These are phyloP conservation scores for Cutaneotrichosporon mucoides DNA, from an alignment of 1,284 basidiomycete species.

Conservation along the genomic window DNA sequence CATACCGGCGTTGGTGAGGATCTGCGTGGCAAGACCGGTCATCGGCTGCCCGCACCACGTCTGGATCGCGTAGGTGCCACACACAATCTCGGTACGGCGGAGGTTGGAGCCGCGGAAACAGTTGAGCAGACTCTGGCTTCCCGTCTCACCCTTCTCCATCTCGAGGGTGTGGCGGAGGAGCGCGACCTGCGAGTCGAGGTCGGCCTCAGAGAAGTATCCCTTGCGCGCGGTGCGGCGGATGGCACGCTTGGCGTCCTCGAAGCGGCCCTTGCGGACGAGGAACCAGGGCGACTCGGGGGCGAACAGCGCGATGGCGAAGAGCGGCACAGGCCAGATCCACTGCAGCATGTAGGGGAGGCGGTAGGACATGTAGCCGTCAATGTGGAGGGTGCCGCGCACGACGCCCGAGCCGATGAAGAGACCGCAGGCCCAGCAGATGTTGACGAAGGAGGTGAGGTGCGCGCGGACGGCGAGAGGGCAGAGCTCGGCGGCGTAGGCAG, in stretches of 20 bases:
- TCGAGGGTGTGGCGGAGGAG: constrained; percentile 31
- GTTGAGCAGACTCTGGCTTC: constrained; percentile 48
- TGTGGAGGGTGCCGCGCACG: constrained; percentile 37
- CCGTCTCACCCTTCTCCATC: constrained; percentile 24
- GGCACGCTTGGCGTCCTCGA: constrained; percentile 43
- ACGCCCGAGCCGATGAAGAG: constrained; percentile 48
- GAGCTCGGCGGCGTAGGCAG: constrained; percentile 52
- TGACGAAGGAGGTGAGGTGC: constrained; percentile 51
- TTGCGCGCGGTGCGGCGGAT: constrained; percentile 39
- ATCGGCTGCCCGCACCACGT: constrained; percentile 7
- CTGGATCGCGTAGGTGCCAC: constrained; percentile 6
- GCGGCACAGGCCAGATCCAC: constrained; percentile 24
- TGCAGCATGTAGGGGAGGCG: constrained; percentile 22
- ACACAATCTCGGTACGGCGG: constrained; percentile 51
- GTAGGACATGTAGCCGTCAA: constrained; percentile 18
- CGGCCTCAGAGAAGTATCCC: constrained; percentile 24
- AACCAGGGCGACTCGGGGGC: constrained; percentile 22
- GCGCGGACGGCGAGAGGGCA: constrained; percentile 52
- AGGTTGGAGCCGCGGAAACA: constrained; percentile 49
- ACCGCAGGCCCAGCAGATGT: constrained; percentile 51
- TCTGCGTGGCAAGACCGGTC: constrained; percentile 13
- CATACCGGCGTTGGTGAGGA: constrained; percentile 36
- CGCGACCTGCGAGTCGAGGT: constrained; percentile 43
- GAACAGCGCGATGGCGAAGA: constrained; percentile 13
- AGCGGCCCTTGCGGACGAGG: constrained; percentile 27